Evolutionary conservation across 495 filamentous ascomycete genomes (phyloP).

Genomic region (Lepraria neglecta): DNA sequence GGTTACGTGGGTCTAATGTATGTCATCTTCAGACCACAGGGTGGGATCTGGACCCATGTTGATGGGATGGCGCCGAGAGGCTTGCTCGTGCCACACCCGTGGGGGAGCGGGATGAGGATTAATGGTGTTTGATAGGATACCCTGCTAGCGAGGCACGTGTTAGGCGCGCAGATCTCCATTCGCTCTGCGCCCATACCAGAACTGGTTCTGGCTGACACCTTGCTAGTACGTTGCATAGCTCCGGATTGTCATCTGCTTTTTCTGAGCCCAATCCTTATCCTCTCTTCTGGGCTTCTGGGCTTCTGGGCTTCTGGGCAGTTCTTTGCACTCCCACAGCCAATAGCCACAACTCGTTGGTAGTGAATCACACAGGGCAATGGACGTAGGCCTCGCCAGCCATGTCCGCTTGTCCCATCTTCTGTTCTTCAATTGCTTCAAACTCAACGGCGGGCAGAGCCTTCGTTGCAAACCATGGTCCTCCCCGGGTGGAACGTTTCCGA

Average conservation of each 20-base stretch:
- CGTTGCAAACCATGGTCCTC: slow-evolving; percentile 12
- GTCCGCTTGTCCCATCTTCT: neutral
- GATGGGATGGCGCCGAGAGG: no score
- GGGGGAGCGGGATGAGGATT: neutral
- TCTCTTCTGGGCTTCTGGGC: no score
- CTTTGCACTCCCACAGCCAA: neutral
- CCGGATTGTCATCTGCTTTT: slow-evolving; percentile 1
- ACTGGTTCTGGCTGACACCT: neutral
- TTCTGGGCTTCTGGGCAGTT: no score
- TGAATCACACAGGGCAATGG: slow-evolving; percentile 7
- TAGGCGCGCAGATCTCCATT: neutral
- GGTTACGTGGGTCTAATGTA: slow-evolving; percentile 2
- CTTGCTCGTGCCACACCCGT: neutral
- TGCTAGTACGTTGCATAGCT: neutral
- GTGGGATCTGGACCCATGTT: neutral
- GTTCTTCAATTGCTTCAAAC: neutral
- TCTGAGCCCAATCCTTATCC: neutral
- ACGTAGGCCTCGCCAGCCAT: neutral
- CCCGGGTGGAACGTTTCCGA: slow-evolving; percentile 26
- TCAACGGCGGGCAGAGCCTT: neutral
- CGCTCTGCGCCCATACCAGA: neutral
- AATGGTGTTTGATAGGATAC: neutral
- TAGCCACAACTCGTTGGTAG: neutral
- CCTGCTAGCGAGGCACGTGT: slow-evolving; percentile 11
- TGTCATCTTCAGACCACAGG: slow-evolving; percentile 4